Percentiles rank a stretch among this genome's conserved stretches.
These are phyloP conservation scores for Sisymbrium irio DNA, from an alignment of 345 rosid species.

Conservation along the genomic window DNA sequence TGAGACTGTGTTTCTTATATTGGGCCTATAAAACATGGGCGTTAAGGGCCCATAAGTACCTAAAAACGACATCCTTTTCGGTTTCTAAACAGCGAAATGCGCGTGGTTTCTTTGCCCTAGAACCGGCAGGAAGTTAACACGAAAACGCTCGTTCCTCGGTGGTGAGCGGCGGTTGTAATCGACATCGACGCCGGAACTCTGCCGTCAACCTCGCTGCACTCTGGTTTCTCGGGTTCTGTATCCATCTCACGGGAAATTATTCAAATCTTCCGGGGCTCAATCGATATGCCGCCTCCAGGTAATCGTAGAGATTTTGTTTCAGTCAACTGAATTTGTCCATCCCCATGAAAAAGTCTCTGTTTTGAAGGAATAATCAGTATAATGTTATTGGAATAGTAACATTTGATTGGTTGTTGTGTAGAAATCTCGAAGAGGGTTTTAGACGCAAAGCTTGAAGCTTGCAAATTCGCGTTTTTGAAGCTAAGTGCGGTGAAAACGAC, in stretches of 20 bases:
- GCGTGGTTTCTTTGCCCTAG: slow-evolving; percentile 45
- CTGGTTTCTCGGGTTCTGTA: neutral
- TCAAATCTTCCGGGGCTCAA: neutral
- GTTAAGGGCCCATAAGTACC: neutral
- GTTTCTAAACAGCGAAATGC: slow-evolving; percentile 34
- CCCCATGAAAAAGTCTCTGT: neutral
- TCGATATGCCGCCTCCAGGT: slow-evolving; percentile 38
- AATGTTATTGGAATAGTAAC: neutral
- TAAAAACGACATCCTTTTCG: slow-evolving; percentile 37
- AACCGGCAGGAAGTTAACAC: slow-evolving; percentile 44
- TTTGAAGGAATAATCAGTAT: neutral
- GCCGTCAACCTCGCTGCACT: neutral
- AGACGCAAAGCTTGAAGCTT: slow-evolving; percentile 40
- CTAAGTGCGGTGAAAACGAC: slow-evolving; percentile 37
- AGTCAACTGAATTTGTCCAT: neutral
- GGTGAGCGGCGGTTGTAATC: slow-evolving; percentile 32
- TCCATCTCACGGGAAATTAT: neutral
- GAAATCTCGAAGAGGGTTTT: slow-evolving; percentile 41
- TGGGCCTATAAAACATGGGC: slow-evolving; percentile 5
- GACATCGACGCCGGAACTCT: slow-evolving; percentile 28
- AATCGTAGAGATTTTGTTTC: neutral
- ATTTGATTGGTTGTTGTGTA: slow-evolving; percentile 9
- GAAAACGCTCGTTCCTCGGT: slow-evolving; percentile 35
- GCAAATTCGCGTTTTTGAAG: slow-evolving; percentile 40
- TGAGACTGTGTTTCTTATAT: neutral